Percentiles rank a stretch among this genome's conserved stretches.
These are phyloP conservation scores for Osmanthus fragrans DNA, from an alignment of 257 asterid species.

Conservation along the genomic window DNA sequence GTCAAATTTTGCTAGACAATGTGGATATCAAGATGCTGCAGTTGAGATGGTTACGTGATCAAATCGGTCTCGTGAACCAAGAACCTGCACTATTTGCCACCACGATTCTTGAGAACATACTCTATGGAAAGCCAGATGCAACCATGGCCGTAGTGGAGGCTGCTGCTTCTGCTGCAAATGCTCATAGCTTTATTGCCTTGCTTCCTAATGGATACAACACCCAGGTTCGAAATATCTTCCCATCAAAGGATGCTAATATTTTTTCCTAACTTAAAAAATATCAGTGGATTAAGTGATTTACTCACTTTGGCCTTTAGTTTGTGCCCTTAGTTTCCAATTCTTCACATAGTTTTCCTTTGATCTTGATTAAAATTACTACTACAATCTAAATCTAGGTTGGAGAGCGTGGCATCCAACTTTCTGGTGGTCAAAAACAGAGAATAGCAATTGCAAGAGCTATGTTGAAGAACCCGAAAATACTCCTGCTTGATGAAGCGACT, in stretches of 20 bases:
- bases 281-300: background rate
- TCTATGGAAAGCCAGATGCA: slow-evolving; percentile 93
- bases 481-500: slow-evolving; percentile 90
- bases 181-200: slow-evolving; percentile 83
- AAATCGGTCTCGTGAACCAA: slow-evolving; percentile 96
- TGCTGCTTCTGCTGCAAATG: slow-evolving; percentile 93
- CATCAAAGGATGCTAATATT: background rate
- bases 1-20: slow-evolving; percentile 80
- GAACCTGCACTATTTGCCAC: slow-evolving; percentile 99
- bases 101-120: slow-evolving; percentile 87
- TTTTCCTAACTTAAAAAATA: background rate
- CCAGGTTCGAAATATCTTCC: slow-evolving; percentile 42
- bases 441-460: slow-evolving; percentile 92
- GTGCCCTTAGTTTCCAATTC: background rate
- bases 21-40: slow-evolving; percentile 84
- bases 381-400: slow-evolving; percentile 63
- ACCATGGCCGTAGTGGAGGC: slow-evolving; percentile 91
- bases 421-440: slow-evolving; percentile 97
- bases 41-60: slow-evolving; percentile 87
- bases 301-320: background rate
- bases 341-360: background rate
- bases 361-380: background rate
- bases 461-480: slow-evolving; percentile 88
- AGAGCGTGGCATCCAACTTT: slow-evolving; percentile 95
- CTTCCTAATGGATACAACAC: slow-evolving; percentile 95